A percentile compares a stretch with the other conserved stretches of the same genome.
Evolutionary conservation across 495 filamentous ascomycete genomes (phyloP).

Genomic region (Neurospora sp.): DNA sequence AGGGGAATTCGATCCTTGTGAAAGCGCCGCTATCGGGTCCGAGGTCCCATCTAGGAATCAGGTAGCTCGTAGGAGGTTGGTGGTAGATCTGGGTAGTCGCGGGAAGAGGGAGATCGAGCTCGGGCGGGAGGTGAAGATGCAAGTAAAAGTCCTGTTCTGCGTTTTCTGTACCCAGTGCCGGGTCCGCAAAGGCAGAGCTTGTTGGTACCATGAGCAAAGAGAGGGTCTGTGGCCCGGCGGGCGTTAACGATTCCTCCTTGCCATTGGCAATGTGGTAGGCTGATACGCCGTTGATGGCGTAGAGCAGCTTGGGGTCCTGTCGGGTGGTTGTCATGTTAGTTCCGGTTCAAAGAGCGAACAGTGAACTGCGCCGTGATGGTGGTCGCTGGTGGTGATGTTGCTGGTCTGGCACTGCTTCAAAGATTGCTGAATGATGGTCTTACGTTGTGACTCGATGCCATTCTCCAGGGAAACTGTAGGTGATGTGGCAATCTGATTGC

Average conservation of each 20-base stretch:
- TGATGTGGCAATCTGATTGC: neutral
- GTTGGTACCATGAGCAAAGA: conserved; percentile 93
- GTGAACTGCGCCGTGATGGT: neutral
- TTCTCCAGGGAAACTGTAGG: conserved; percentile 4
- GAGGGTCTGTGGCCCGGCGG: conserved; percentile 77
- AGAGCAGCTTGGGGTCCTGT: conserved; percentile 70
- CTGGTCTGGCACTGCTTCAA: neutral
- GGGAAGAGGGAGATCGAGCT: conserved; percentile 80
- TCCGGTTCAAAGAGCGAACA: neutral
- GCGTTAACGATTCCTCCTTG: conserved; percentile 69
- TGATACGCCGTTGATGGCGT: conserved; percentile 71
- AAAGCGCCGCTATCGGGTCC: conserved; percentile 81
- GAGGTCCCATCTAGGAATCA: conserved; percentile 88
- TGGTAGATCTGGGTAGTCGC: conserved; percentile 94
- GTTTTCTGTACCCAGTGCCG: conserved; percentile 43
- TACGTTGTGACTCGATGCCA: conserved; percentile 45
- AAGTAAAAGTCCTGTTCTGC: conserved; percentile 92
- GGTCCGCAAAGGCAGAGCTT: conserved; percentile 56
- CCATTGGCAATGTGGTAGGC: conserved; percentile 86
- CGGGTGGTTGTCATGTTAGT: neutral
- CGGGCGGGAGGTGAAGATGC: conserved; percentile 85
- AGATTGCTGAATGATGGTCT: conserved; percentile 7
- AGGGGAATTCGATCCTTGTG: conserved; percentile 80
- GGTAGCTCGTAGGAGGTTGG: conserved; percentile 76
- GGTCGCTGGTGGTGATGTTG: neutral